Base-by-base conservation (phyloP, 345 rosid species). In the Lenwebbia sp. region DNA sequence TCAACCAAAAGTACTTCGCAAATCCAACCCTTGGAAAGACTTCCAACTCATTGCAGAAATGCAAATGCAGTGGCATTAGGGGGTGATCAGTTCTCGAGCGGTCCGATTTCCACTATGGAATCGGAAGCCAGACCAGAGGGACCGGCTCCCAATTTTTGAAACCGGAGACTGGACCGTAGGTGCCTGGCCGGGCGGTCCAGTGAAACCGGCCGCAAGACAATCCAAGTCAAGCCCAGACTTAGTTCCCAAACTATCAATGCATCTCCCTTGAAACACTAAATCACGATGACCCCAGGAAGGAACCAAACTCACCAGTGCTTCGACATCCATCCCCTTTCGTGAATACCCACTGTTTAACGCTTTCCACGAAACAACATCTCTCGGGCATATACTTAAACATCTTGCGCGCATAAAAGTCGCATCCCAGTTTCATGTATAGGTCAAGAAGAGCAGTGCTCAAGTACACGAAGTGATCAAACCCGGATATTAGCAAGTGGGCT, bases 281-380 rank as follows among this genome's bases (percentile, higher is more conserved):
- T 91, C 92, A 83, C 54, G 90, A 30, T 87, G 84, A 65, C 94
- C 96, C 85, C 93, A 92, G 76, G 91, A 91, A 30, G 99, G 94
- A 74, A 93, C 82, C 92, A 96, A 85, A 89, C 90, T 88, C 23
- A 90, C 94, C 86, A 94, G 87, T 9, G 95, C 95, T n/a, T 88
- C 62, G 81, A 55, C 85, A 74, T 90, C 92, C 54, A 55, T 89
- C 26, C 96, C 96, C 33, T 91, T 93, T 53, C 93, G 88, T 6
- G 99, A 93, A 50, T 91, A 95, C 75, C 96, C 99, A 85, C 92
- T 91, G 62, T 94, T 94, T 88, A 95, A 85, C 25, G 96, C 96
- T 81, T 96, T 95, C 98, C 98, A 96, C 86, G 93, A 88, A 65
- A 96, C 94, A 17, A 87, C 89, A 87, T 96, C 96, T 90, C 1